phyloP scores from a whole-genome alignment of 306 rosid genomes.

The Alnus glutinosa region DNA sequence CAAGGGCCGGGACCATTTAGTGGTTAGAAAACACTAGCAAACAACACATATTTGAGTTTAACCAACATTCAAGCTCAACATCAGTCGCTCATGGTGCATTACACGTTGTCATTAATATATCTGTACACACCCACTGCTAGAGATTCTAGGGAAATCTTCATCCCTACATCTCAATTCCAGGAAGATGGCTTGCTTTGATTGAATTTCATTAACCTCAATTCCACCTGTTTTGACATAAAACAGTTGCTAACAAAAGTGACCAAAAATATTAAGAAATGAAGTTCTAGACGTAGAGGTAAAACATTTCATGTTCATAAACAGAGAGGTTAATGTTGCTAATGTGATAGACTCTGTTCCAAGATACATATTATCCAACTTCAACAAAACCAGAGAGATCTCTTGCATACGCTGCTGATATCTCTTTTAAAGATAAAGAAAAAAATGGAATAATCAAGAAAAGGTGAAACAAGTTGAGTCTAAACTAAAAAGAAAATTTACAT shows the following conservation, averaged over 20 bases:
- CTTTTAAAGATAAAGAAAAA: conserved; percentile 27
- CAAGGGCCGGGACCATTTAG: too few relatives aligned
- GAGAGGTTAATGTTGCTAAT: conserved; percentile 13
- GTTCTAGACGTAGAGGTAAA: not conserved
- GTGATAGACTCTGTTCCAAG: not conserved
- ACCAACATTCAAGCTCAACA: too few relatives aligned
- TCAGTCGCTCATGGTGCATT: too few relatives aligned
- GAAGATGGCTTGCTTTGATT: not conserved
- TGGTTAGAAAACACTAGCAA: too few relatives aligned
- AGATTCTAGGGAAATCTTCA: too few relatives aligned
- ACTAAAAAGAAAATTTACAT: conserved; percentile 21
- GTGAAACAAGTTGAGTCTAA: not conserved
- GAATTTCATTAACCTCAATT: not conserved
- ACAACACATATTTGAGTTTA: too few relatives aligned
- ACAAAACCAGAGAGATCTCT: conserved; percentile 9
- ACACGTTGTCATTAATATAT: too few relatives aligned
- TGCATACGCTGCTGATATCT: conserved; percentile 27
- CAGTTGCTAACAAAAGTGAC: not conserved
- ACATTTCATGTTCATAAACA: not conserved
- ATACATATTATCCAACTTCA: not conserved
- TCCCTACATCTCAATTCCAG: not conserved
- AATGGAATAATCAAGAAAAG: not conserved
- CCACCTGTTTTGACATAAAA: not conserved
- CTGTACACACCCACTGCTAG: too few relatives aligned
- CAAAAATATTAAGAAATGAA: not conserved